Percentiles rank a stretch among this genome's conserved stretches.
phyloP scores from a whole-genome alignment of 768 basidiomycete species.

The Lactarius tabidus region DNA sequence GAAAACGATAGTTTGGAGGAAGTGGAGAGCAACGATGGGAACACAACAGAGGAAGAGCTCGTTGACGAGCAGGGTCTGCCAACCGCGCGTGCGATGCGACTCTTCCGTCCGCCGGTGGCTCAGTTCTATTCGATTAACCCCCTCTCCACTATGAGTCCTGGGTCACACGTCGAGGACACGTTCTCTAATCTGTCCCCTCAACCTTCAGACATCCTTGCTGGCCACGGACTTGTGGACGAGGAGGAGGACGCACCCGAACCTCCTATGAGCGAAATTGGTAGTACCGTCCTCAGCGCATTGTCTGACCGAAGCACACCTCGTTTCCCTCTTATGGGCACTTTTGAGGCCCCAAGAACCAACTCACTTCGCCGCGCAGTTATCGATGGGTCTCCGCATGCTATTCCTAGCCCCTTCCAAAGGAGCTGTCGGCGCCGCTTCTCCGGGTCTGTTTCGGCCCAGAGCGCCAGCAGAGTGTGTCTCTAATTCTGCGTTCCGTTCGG shows the following conservation, averaged over 20 bases:
- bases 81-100: conserved; percentile 69
- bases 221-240: conserved; percentile 38
- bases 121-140: conserved; percentile 63
- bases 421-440: conserved; percentile 20
- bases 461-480: conserved; percentile 21
- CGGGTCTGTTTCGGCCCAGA: conserved; percentile 19
- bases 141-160: conserved; percentile 65
- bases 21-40: conserved; percentile 47
- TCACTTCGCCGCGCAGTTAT: conserved; percentile 23
- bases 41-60: conserved; percentile 82
- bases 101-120: conserved; percentile 61
- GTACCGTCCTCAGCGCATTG: conserved; percentile 19
- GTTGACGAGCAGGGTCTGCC: conserved; percentile 71
- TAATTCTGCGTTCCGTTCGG: not conserved
- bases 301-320: conserved; percentile 23
- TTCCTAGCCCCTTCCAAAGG: conserved; percentile 26
- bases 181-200: conserved; percentile 43
- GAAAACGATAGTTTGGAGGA: conserved; percentile 35
- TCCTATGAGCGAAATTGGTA: conserved; percentile 24
- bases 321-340: conserved; percentile 24
- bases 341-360: conserved; percentile 16
- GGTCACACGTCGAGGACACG: conserved; percentile 36
- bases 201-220: conserved; percentile 66
- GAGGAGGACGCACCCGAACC: conserved; percentile 24
- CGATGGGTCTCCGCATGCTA: conserved; percentile 20